A percentile compares a stretch with the other conserved stretches of the same genome.
phyloP scores from a whole-genome alignment of 805 yeast genomes.

The Yarrowia deformans region DNA sequence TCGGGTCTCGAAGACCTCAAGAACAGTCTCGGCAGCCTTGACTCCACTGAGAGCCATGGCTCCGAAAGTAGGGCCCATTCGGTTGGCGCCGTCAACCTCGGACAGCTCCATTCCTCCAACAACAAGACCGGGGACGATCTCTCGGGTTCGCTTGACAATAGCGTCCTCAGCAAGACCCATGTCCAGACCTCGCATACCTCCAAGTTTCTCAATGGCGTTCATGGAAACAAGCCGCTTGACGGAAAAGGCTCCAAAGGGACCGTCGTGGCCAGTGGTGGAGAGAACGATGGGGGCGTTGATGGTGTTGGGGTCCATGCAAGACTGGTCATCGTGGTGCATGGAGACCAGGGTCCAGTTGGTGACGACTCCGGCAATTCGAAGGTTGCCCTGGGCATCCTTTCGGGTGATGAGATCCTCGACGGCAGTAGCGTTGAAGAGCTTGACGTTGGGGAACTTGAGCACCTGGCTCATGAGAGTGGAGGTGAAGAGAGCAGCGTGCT shows the following conservation, averaged over 20 bases:
- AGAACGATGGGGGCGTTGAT: constrained; percentile 69
- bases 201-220: constrained; percentile 58
- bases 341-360: constrained; percentile 84
- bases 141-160: constrained; percentile 72
- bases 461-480: constrained; percentile 75
- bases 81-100: constrained; percentile 76
- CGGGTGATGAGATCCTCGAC: constrained; percentile 83
- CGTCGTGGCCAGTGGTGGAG: constrained; percentile 82
- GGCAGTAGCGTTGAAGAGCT: constrained; percentile 79
- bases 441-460: constrained; percentile 73
- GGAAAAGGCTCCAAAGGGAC: constrained; percentile 81
- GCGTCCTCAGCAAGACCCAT: constrained; percentile 81
- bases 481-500: constrained; percentile 80
- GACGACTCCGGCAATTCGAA: constrained; percentile 78
- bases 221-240: constrained; percentile 70
- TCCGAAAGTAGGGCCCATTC: constrained; percentile 87
- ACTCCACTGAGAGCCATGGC: constrained; percentile 83
- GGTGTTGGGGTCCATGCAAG: constrained; percentile 85
- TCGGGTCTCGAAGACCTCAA: constrained; percentile 45
- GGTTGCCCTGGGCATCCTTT: constrained; percentile 61
- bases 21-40: constrained; percentile 67
- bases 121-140: constrained; percentile 66
- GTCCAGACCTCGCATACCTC: constrained; percentile 79
- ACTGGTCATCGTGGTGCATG: constrained; percentile 75
- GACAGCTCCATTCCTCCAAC: constrained; percentile 83